Conservation (phyloP, 495 filamentous ascomycete species). For the Talaromyces stipitatus region DNA sequence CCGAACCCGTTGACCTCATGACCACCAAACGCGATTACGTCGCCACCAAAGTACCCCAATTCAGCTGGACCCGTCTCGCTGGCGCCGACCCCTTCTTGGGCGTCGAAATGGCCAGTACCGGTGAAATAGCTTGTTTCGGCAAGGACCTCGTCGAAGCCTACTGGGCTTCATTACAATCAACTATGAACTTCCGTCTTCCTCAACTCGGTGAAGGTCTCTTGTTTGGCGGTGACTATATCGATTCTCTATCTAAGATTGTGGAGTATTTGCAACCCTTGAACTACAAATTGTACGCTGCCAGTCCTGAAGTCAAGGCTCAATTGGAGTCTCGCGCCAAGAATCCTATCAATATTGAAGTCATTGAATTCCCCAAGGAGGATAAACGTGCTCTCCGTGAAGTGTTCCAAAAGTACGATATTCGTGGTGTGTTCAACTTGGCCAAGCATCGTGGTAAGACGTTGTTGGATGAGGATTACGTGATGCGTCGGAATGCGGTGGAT, state of each 20-base stretch:
- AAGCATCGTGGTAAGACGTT: slow-evolving; percentile 73
- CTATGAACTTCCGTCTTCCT: slow-evolving; percentile 98
- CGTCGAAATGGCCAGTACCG: slow-evolving; percentile 95
- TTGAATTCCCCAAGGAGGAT: slow-evolving; percentile 95
- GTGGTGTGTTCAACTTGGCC: slow-evolving; percentile 92
- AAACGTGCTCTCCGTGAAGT: slow-evolving; percentile 92
- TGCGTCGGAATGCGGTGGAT: slow-evolving; percentile 96
- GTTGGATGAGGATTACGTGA: slow-evolving; percentile 93
- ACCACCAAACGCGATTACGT: slow-evolving; percentile 77
- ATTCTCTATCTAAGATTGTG: slow-evolving; percentile 66
- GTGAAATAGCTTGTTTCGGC: slow-evolving; percentile 98
- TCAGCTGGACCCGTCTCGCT: slow-evolving; percentile 97
- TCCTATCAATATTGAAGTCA: slow-evolving; percentile 70
- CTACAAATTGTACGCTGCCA: slow-evolving; percentile 89
- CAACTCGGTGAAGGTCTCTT: slow-evolving; percentile 89
- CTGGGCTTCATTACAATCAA: slow-evolving; percentile 91
- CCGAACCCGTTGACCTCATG: slow-evolving; percentile 86
- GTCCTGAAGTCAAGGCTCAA: slow-evolving; percentile 68
- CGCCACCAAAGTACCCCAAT: slow-evolving; percentile 96
- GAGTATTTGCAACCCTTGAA: slow-evolving; percentile 79
- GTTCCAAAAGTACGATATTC: slow-evolving; percentile 94
- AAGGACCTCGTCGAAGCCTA: slow-evolving; percentile 94
- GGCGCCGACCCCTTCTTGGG: slow-evolving; percentile 96
- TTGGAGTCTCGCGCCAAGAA: slow-evolving; percentile 64
- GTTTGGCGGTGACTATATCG: slow-evolving; percentile 73